A percentile compares a stretch with the other conserved stretches of the same genome.
Conservation (phyloP, 306 rosid genomes). For the Trifolium dubium region DNA sequence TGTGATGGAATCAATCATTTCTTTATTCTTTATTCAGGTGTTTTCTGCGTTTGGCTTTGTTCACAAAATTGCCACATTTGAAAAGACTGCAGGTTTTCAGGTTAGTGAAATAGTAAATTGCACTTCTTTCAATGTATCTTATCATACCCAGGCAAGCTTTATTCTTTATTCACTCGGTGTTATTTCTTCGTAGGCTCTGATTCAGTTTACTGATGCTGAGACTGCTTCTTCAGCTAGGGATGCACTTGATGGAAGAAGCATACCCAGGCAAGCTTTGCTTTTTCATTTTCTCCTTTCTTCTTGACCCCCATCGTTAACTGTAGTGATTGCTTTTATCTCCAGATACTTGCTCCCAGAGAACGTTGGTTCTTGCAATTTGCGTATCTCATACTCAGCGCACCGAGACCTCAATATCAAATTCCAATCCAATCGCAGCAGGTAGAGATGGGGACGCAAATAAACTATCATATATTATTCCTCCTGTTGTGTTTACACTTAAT, state of each 20-base stretch:
- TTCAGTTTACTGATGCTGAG: conserved; percentile 83
- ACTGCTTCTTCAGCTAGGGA: conserved; percentile 84
- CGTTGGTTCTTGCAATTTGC: conserved; percentile 77
- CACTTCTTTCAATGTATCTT: conserved; percentile 24
- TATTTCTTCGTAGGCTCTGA: conserved; percentile 64
- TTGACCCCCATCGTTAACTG: conserved; percentile 7
- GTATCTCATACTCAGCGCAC: conserved; percentile 92
- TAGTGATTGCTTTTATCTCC: conserved; percentile 36
- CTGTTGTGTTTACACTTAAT: neutral
- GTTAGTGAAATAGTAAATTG: conserved; percentile 44
- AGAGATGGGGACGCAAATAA: conserved; percentile 32
- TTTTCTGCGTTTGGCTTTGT: conserved; percentile 87
- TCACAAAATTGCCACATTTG: conserved; percentile 85
- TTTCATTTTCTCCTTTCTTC: conserved; percentile 11
- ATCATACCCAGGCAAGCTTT: too few species aligned
- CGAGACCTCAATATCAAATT: conserved; percentile 90
- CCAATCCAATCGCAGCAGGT: conserved; percentile 98
- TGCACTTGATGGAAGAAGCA: conserved; percentile 91
- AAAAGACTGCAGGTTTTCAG: conserved; percentile 88
- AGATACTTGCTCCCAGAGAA: conserved; percentile 90
- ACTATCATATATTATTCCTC: conserved; percentile 25
- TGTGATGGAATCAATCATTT: neutral
- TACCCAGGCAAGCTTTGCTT: conserved; percentile 67
- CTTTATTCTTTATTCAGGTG: conserved; percentile 55
- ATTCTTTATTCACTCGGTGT: conserved; percentile 10